These are phyloP conservation scores for Apiotrichum montevideense DNA, from an alignment of 1,284 basidiomycete species.

Conservation along the genomic window DNA sequence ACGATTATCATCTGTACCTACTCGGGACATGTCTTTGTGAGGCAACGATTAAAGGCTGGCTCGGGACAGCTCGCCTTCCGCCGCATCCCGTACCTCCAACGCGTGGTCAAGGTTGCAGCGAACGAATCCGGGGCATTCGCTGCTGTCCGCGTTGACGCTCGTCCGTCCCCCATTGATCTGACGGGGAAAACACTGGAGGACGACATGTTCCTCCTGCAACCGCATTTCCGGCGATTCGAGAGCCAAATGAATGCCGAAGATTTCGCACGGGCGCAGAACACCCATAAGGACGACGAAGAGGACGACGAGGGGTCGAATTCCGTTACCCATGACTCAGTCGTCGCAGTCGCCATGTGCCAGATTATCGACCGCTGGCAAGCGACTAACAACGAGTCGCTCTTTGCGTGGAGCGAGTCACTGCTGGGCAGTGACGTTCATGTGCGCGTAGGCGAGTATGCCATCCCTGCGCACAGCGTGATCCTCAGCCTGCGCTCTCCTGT, in stretches of 20 bases:
- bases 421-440: conserved; percentile 40
- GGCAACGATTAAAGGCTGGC: conserved; percentile 53
- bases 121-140: conserved; percentile 87
- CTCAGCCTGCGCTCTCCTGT: conserved; percentile 31
- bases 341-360: conserved; percentile 40
- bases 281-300: conserved; percentile 29
- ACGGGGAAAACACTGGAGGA: conserved; percentile 59
- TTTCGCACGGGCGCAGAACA: conserved; percentile 23
- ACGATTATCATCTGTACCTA: conserved; percentile 87
- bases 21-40: conserved; percentile 88
- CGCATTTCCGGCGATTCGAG: conserved; percentile 49
- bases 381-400: conserved; percentile 33
- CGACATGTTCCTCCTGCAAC: conserved; percentile 62
- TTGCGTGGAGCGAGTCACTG: conserved; percentile 39
- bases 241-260: conserved; percentile 41
- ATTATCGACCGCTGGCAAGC: conserved; percentile 38
- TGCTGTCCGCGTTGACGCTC: conserved; percentile 71
- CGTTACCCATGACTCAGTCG: conserved; percentile 39
- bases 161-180: conserved; percentile 56
- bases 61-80: conserved; percentile 73
- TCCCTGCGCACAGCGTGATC: conserved; percentile 41
- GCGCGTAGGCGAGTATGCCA: conserved; percentile 30
- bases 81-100: conserved; percentile 73
- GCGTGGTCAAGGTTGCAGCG: conserved; percentile 74
- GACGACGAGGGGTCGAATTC: conserved; percentile 45